A percentile compares a stretch with the other conserved stretches of the same genome.
These are phyloP conservation scores for Ascochyta lentis DNA, from an alignment of 2,329 filamentous ascomycete genomes.

Conservation along the genomic window DNA sequence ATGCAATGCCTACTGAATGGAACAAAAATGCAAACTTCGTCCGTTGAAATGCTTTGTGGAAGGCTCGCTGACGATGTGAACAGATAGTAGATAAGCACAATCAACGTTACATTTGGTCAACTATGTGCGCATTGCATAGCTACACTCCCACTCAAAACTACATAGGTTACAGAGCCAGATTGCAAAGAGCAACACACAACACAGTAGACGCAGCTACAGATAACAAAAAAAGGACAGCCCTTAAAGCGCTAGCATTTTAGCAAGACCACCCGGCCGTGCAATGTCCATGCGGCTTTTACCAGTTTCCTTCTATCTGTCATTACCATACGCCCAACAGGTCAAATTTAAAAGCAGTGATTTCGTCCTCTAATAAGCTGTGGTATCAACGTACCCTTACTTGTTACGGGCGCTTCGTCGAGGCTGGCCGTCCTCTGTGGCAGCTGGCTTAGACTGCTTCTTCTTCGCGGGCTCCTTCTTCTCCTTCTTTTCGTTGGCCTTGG, in stretches of 20 bases:
- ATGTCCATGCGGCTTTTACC: not conserved
- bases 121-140: not conserved
- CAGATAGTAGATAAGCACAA: constrained; percentile 12
- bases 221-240: not conserved
- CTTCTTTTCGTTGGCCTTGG: constrained; percentile 50
- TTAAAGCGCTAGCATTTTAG: not conserved
- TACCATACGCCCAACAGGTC: constrained; percentile 5
- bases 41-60: not conserved
- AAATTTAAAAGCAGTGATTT: not conserved
- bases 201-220: not conserved
- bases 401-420: constrained; percentile 56
- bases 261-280: not conserved
- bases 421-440: constrained; percentile 57
- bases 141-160: too few species aligned
- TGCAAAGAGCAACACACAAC: not conserved
- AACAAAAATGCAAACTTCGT: not conserved
- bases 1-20: constrained; percentile 12
- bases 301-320: not conserved
- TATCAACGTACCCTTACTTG: constrained; percentile 16
- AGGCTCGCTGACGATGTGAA: not conserved
- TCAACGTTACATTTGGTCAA: constrained; percentile 1
- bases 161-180: not conserved
- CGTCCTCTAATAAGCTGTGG: not conserved
- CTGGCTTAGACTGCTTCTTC: constrained; percentile 57
- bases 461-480: constrained; percentile 50